These are phyloP conservation scores for Monosporozyma servazzii DNA, from an alignment of 805 yeast genomes.

Conservation along the genomic window DNA sequence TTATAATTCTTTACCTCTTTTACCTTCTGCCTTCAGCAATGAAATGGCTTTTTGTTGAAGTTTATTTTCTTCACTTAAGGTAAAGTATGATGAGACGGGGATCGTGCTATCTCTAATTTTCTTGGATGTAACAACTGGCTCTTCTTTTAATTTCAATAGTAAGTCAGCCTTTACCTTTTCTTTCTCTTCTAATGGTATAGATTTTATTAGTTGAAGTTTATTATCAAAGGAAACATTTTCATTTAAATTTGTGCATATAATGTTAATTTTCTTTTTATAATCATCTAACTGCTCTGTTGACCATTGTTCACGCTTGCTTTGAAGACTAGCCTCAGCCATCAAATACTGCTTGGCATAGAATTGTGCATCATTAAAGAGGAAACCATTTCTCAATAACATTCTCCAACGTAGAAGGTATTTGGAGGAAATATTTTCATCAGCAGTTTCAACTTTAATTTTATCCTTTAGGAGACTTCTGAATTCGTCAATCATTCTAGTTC, in stretches of 20 bases:
- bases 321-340: conserved; percentile 37
- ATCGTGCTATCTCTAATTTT: not conserved
- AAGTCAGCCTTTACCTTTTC: conserved; percentile 20
- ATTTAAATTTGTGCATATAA: conserved; percentile 11
- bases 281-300: conserved; percentile 22
- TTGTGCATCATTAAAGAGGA: conserved; percentile 45
- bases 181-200: conserved; percentile 28
- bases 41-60: not conserved
- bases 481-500: conserved; percentile 24
- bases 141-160: not conserved
- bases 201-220: conserved; percentile 15
- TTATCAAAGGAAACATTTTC: conserved; percentile 20
- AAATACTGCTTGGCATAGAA: conserved; percentile 47
- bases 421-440: conserved; percentile 33
- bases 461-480: conserved; percentile 26
- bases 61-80: not conserved
- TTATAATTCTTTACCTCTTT: not conserved
- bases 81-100: not conserved
- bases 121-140: not conserved
- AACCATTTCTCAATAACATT: conserved; percentile 52
- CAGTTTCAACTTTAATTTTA: conserved; percentile 15
- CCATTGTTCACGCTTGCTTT: conserved; percentile 31
- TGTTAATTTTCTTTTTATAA: conserved; percentile 13
- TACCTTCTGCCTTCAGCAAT: not conserved
- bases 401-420: conserved; percentile 47